Evolutionary conservation across 345 rosid genomes (phyloP).

Genomic region (Pugionium dolabratum): DNA sequence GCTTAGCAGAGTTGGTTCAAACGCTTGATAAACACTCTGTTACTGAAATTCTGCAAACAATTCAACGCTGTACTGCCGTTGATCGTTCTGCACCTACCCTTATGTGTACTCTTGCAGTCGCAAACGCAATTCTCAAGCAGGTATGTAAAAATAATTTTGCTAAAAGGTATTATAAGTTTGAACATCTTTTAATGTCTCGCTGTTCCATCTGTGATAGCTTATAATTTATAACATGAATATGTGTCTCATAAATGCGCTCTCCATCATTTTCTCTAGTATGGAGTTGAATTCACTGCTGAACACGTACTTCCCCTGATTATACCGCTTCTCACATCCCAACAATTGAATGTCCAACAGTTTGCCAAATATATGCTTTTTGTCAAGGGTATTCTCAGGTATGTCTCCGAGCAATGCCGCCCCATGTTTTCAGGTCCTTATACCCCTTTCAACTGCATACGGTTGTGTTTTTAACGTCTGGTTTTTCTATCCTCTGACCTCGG

Average conservation of each 20-base stretch:
- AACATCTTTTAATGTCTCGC: neutral
- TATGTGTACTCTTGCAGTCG: slow-evolving; percentile 94
- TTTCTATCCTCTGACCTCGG: neutral
- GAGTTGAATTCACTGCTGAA: slow-evolving; percentile 85
- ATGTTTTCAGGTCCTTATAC: neutral
- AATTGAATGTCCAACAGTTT: slow-evolving; percentile 87
- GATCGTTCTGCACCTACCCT: slow-evolving; percentile 96
- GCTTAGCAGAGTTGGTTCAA: slow-evolving; percentile 75
- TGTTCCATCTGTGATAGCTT: slow-evolving; percentile 7
- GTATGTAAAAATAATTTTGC: slow-evolving; percentile 33
- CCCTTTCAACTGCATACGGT: slow-evolving; percentile 6
- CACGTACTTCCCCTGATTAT: slow-evolving; percentile 79
- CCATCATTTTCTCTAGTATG: slow-evolving; percentile 56
- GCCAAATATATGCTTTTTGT: slow-evolving; percentile 94
- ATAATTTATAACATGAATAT: neutral
- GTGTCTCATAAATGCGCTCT: neutral
- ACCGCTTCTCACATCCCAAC: slow-evolving; percentile 94
- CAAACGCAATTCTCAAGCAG: slow-evolving; percentile 86
- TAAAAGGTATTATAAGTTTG: neutral
- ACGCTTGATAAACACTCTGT: slow-evolving; percentile 73
- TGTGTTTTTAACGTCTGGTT: slow-evolving; percentile 9
- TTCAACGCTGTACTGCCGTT: slow-evolving; percentile 92
- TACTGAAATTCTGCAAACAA: slow-evolving; percentile 75
- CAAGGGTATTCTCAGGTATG: slow-evolving; percentile 83
- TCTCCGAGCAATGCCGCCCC: neutral